Evolutionary conservation across 2,329 filamentous ascomycete genomes (phyloP), one percentile per base, ranked within the genome.

Genomic region (Talaromyces sp.): DNA sequence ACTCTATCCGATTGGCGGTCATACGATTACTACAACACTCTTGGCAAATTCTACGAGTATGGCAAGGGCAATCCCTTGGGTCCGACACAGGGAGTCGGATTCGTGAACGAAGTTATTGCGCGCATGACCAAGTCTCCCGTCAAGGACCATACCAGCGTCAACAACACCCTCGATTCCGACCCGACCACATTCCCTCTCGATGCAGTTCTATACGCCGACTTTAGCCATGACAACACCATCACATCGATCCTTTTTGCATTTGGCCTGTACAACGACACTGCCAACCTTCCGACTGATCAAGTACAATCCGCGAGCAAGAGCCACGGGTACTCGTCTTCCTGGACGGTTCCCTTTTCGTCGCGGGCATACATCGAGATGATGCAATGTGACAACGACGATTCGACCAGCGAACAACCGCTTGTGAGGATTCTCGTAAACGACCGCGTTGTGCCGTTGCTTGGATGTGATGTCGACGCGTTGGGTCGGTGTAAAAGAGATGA

Each of bases 181-280:
- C 77, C 83, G 0, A 71, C 75, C 6, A 93, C 90, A 0, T 97
- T 96, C 69, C 92, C 93, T 0, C 78, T 96, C 0, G 82, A 83
- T 64, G 76, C 79, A 51, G 78, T 77, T 10, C 77, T 96, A 1
- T 97, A 96, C 70, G 92, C 91, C 0, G 93, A 97, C 75, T 96
- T 97, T 72, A 91, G 88, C 65, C 93, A 97, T 75, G 93, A 97
- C 76, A 96, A 96, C 73, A 87, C 89, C 71, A 92, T 97, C 87
- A 86, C 85, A 33, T 83, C 84, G 7, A 86, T 96, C 6, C 90
- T 90, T 71, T 87, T 86, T 5, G 91, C 92, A 0, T 72, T 97
- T 65, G 90, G 92, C 0, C 78, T 96, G 30, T 96, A 92, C 76
- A 90, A 92, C 67, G 77, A 75, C 51, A 91, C 86, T 0, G 69